Conservation (phyloP, 768 basidiomycete species). For the Kwoniella botswanensis region DNA sequence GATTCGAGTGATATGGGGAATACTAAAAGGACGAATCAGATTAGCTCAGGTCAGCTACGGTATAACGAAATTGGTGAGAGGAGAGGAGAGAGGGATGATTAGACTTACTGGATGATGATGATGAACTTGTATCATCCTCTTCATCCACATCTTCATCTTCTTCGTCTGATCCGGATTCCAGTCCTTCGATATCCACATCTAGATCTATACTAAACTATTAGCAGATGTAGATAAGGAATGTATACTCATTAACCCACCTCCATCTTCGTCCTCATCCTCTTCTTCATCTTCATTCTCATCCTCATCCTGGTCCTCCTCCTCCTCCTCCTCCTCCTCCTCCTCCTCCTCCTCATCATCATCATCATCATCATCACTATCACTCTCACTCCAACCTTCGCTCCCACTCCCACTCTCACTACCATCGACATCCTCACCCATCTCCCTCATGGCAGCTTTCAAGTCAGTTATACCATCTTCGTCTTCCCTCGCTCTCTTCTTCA, state of each 20-base stretch:
- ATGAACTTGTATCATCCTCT: conserved; percentile 8
- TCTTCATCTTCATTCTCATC: not conserved
- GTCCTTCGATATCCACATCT: conserved; percentile 19
- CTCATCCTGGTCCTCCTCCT: conserved; percentile 14
- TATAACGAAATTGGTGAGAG: not conserved
- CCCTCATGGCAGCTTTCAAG: conserved; percentile 30
- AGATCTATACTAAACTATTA: not conserved
- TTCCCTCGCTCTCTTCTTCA: conserved; percentile 41
- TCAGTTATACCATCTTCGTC: conserved; percentile 41
- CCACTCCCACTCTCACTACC: conserved; percentile 19
- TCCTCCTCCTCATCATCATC: conserved; percentile 15
- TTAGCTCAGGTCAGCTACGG: not conserved
- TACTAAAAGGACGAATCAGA: conserved; percentile 6
- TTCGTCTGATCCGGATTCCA: conserved; percentile 19
- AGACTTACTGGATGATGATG: conserved; percentile 11
- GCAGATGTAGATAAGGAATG: not conserved
- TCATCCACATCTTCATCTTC: conserved; percentile 8
- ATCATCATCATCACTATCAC: conserved; percentile 22
- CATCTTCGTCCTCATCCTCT: conserved; percentile 15
- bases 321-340: conserved; percentile 18
- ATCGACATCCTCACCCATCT: conserved; percentile 20
- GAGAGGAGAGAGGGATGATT: not conserved
- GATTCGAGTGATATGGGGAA: conserved; percentile 38
- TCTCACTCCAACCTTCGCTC: conserved; percentile 25
- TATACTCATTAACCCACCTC: conserved; percentile 11